These are phyloP conservation scores for Talaromyces rugulosus DNA, from an alignment of 2,329 filamentous ascomycete genomes.

Conservation along the genomic window DNA sequence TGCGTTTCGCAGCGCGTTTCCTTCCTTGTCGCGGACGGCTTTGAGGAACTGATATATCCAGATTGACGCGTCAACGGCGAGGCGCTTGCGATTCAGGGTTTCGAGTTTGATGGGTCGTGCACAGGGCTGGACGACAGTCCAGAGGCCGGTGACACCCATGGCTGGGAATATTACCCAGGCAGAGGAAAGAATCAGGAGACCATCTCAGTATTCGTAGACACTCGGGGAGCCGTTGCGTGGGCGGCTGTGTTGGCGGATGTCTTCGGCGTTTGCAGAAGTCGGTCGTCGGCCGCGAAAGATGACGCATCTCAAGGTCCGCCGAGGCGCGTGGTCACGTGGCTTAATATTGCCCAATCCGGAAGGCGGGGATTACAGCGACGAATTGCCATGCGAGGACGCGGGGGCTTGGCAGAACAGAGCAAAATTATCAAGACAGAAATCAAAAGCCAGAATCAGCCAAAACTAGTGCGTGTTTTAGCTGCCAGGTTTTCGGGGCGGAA, in stretches of 20 bases:
- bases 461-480: slow-evolving; percentile 66
- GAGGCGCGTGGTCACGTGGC: slow-evolving; percentile 10
- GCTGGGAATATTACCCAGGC: slow-evolving; percentile 5
- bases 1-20: slow-evolving; percentile 90
- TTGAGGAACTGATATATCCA: slow-evolving; percentile 99
- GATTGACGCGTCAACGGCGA: slow-evolving; percentile 96
- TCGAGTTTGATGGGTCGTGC: slow-evolving; percentile 94
- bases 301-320: slow-evolving; percentile 6
- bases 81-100: slow-evolving; percentile 90
- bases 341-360: not conserved
- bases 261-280: not conserved
- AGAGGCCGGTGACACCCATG: slow-evolving; percentile 98
- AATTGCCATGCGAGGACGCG: not conserved
- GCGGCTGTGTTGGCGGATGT: not conserved
- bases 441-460: slow-evolving; percentile 28
- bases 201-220: not conserved
- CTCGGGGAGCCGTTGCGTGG: not conserved
- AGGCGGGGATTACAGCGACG: not conserved
- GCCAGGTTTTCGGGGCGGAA: slow-evolving; percentile 65
- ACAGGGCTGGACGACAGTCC: slow-evolving; percentile 92
- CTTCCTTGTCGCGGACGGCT: slow-evolving; percentile 96
- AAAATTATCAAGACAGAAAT: slow-evolving; percentile 42
- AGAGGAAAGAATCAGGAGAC: not conserved
- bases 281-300: not conserved
- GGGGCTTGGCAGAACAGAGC: not conserved